Evolutionary conservation across 768 basidiomycete genomes (phyloP).

Genomic region (Termitomyces sp.): DNA sequence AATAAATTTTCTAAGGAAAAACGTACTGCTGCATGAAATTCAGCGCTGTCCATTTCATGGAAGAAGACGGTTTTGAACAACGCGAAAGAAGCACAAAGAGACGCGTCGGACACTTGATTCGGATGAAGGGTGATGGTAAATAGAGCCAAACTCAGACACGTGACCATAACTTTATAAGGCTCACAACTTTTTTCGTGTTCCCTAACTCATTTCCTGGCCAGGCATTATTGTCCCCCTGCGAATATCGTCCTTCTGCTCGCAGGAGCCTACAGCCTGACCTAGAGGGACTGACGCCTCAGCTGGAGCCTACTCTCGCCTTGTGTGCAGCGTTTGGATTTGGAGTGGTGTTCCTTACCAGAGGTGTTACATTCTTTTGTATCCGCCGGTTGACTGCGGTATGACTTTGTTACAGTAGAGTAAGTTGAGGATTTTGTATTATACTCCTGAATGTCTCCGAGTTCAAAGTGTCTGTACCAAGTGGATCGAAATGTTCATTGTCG

Average conservation of each 20-base stretch:
- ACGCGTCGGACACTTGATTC: too few species aligned
- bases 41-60: constrained; percentile 48
- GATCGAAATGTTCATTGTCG: too few species aligned
- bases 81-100: too few species aligned
- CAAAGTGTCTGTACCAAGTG: too few species aligned
- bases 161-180: constrained; percentile 6
- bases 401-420: too few species aligned
- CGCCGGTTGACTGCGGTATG: neutral
- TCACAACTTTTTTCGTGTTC: constrained; percentile 6
- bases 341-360: constrained; percentile 34
- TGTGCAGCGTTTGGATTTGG: constrained; percentile 20
- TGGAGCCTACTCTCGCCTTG: constrained; percentile 28
- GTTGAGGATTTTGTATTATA: too few species aligned
- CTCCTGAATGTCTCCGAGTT: too few species aligned
- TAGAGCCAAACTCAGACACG: constrained; percentile 12
- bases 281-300: constrained; percentile 27
- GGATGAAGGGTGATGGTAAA: constrained; percentile 4
- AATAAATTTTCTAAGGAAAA: neutral
- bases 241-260: constrained; percentile 23
- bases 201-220: constrained; percentile 27
- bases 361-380: constrained; percentile 19
- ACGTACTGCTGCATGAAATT: constrained; percentile 59
- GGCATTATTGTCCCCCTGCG: constrained; percentile 34
- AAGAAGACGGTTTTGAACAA: neutral
- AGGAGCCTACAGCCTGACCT: constrained; percentile 30